Percentiles rank a stretch among this genome's conserved stretches.
Evolutionary conservation across 352 stramenopile genomes (phyloP).

Genomic region (Globisporangium splendens): DNA sequence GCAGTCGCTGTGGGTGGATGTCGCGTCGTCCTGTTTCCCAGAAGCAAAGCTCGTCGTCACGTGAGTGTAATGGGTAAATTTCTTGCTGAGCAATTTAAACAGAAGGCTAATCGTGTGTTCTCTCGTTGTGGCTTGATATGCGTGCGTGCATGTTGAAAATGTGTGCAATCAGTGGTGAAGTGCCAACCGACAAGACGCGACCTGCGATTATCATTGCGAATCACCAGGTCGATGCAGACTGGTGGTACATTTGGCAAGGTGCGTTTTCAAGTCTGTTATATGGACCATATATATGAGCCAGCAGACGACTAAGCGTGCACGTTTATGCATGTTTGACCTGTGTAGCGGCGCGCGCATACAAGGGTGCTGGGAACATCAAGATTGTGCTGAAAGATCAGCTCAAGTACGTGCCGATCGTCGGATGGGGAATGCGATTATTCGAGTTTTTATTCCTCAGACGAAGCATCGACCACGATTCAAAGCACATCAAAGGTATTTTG

Average conservation of each 20-base stretch:
- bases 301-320: not conserved
- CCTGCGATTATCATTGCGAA: slow-evolving; percentile 89
- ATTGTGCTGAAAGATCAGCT: slow-evolving; percentile 91
- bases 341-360: slow-evolving; percentile 48
- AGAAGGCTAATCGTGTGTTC: not conserved
- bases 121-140: slow-evolving; percentile 1
- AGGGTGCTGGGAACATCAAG: slow-evolving; percentile 83
- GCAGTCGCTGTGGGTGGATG: slow-evolving; percentile 84
- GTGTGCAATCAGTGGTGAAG: slow-evolving; percentile 41
- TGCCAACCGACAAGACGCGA: slow-evolving; percentile 67
- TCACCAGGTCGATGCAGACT: slow-evolving; percentile 91
- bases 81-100: not conserved
- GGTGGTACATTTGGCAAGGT: slow-evolving; percentile 91
- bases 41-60: slow-evolving; percentile 79
- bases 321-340: not conserved
- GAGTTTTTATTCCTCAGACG: slow-evolving; percentile 89
- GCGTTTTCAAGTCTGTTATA: not conserved
- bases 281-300: not conserved
- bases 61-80: slow-evolving; percentile 26
- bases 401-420: slow-evolving; percentile 85
- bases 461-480: slow-evolving; percentile 72
- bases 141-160: not conserved
- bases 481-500: slow-evolving; percentile 51
- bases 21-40: slow-evolving; percentile 82
- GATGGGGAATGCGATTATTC: slow-evolving; percentile 88